Percentiles rank a stretch among this genome's conserved stretches.
Evolutionary conservation across 208 protist species (phyloP).

Genomic region (Leishmania arabica): DNA sequence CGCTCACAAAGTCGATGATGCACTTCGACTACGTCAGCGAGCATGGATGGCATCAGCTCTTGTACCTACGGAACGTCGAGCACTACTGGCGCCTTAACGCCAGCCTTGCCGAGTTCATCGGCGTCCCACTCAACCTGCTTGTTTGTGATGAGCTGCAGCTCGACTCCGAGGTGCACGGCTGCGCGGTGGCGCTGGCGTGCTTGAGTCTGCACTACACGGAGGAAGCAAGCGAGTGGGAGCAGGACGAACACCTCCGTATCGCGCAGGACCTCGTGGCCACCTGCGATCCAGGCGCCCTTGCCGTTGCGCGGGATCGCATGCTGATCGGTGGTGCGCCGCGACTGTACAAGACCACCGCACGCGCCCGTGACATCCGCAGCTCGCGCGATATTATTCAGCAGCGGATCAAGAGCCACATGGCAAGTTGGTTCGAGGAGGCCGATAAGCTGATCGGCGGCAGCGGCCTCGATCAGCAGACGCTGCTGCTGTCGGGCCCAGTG

Average conservation of each 20-base stretch:
- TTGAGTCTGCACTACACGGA: conserved; percentile 77
- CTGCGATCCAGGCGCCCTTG: conserved; percentile 44
- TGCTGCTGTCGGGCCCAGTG: conserved; percentile 49
- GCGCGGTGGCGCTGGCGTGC: conserved; percentile 84
- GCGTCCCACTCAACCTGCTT: conserved; percentile 40
- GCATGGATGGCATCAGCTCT: conserved; percentile 84
- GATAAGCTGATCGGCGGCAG: conserved; percentile 29
- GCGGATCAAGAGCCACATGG: conserved; percentile 47
- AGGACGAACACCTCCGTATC: conserved; percentile 51
- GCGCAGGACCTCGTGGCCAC: conserved; percentile 60
- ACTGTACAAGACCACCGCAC: conserved; percentile 35
- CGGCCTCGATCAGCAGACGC: conserved; percentile 22
- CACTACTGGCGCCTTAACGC: conserved; percentile 80
- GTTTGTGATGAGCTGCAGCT: conserved; percentile 46
- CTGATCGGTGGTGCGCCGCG: conserved; percentile 47
- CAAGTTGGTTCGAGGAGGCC: conserved; percentile 63
- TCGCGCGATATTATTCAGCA: conserved; percentile 64
- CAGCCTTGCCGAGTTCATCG: conserved; percentile 75
- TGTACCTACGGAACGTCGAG: conserved; percentile 86
- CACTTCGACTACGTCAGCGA: conserved; percentile 76
- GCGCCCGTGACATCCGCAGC: conserved; percentile 59
- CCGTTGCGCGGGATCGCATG: conserved; percentile 59
- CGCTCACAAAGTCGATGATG: conserved; percentile 58
- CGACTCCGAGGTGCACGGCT: conserved; percentile 78
- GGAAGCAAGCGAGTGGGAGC: conserved; percentile 65